These are phyloP conservation scores for Pythium phragmitis DNA, from an alignment of 352 stramenopile species.

Conservation along the genomic window DNA sequence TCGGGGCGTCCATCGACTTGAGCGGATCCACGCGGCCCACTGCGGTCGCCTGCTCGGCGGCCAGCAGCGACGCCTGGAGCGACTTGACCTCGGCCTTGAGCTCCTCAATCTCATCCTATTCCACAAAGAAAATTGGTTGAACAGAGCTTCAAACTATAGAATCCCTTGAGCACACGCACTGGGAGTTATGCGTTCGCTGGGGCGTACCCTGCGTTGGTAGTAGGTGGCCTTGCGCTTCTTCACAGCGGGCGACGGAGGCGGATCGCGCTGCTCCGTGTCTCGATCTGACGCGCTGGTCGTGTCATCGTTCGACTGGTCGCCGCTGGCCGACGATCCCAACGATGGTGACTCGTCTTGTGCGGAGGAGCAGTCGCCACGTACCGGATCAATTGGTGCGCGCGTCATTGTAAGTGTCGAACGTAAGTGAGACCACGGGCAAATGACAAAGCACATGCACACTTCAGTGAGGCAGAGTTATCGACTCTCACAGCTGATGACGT, in stretches of 20 bases:
- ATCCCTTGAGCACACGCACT: no score
- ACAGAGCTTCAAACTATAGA: no score
- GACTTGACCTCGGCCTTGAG: slow-evolving; percentile 6
- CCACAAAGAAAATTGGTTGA: no score
- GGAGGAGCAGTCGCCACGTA: background rate
- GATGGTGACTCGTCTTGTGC: background rate
- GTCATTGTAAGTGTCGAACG: no score
- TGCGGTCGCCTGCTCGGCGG: background rate
- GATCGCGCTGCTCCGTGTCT: background rate
- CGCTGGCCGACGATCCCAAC: no score
- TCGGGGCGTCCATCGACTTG: background rate
- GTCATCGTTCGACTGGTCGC: slow-evolving; percentile 1
- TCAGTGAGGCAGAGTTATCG: no score
- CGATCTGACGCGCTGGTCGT: slow-evolving; percentile 11
- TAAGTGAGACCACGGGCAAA: no score
- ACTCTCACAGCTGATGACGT: no score
- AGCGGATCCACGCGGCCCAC: background rate
- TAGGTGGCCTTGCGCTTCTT: slow-evolving; percentile 23
- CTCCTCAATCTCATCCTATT: slow-evolving; percentile 8
- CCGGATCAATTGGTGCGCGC: no score
- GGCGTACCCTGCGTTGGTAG: slow-evolving; percentile 9
- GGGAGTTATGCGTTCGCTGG: background rate
- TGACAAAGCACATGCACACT: no score
- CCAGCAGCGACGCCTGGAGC: slow-evolving; percentile 1
- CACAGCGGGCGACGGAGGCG: background rate